These are phyloP conservation scores for Medicago truncatula DNA, from an alignment of 306 rosid genomes.

Conservation along the genomic window MtrunA17r5.0-ANR NC_053047.1:17054001-17054500, in stretches of 20 bases:
- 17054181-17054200: slow-evolving; percentile 74
- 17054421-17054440: no score
- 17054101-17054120: slow-evolving; percentile 88
- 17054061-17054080: no score
- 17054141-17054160: slow-evolving; percentile 91
- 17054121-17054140: no score
- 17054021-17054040: slow-evolving; percentile 62
- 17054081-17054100: slow-evolving; percentile 72
- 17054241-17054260: slow-evolving; percentile 92
- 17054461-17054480: no score
- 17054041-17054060: slow-evolving; percentile 63
- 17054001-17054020: slow-evolving; percentile 70
- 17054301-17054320: no score
- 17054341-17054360: no score
- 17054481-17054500: no score
- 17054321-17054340: no score
- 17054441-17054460: no score
- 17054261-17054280: slow-evolving; percentile 92
- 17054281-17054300: slow-evolving; percentile 97
- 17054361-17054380: no score
- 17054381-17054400: no score
- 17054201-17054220: slow-evolving; percentile 70
- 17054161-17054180: slow-evolving; percentile 88
- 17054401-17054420: no score
- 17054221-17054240: slow-evolving; percentile 91